A percentile compares a stretch with the other conserved stretches of the same genome.
Conservation (phyloP, 306 rosid species). For the Fragaria nilgerrensis region DNA sequence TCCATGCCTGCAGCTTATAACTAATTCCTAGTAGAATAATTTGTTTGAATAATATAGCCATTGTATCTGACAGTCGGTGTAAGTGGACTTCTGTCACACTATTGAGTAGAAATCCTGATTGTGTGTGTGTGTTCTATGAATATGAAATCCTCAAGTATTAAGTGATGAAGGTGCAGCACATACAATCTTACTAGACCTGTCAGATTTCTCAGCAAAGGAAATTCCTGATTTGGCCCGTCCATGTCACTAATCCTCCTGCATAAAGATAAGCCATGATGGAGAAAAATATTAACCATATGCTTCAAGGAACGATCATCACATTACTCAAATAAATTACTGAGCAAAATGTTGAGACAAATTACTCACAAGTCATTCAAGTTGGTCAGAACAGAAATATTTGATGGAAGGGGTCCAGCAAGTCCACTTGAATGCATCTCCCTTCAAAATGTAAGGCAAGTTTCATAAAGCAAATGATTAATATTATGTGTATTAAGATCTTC, state of each 20-base stretch:
- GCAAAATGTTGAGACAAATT: not conserved
- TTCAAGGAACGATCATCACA: not conserved
- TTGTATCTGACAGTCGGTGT: not conserved
- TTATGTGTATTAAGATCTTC: not conserved
- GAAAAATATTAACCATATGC: not conserved
- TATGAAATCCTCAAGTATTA: not conserved
- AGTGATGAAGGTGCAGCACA: not conserved
- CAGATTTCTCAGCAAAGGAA: conserved; percentile 14
- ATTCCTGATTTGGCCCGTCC: conserved; percentile 9
- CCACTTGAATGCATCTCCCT: conserved; percentile 29
- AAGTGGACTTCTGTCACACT: not conserved
- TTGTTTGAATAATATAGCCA: not conserved
- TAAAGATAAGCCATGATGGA: not conserved
- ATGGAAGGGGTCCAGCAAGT: conserved; percentile 23
- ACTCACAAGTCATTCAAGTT: conserved; percentile 22
- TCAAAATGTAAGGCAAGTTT: not conserved
- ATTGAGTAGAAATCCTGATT: not conserved
- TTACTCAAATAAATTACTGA: not conserved
- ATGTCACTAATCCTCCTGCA: conserved; percentile 29
- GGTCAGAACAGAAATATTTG: conserved; percentile 1
- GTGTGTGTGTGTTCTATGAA: not conserved
- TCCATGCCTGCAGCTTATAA: not conserved
- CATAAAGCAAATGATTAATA: not conserved
- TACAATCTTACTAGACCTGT: conserved; percentile 12
- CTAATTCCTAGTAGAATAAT: not conserved